A percentile compares a stretch with the other conserved stretches of the same genome.
These are phyloP conservation scores for Boletus pseudo-olivaceus DNA, from an alignment of 768 basidiomycete species.

Conservation along the genomic window DNA sequence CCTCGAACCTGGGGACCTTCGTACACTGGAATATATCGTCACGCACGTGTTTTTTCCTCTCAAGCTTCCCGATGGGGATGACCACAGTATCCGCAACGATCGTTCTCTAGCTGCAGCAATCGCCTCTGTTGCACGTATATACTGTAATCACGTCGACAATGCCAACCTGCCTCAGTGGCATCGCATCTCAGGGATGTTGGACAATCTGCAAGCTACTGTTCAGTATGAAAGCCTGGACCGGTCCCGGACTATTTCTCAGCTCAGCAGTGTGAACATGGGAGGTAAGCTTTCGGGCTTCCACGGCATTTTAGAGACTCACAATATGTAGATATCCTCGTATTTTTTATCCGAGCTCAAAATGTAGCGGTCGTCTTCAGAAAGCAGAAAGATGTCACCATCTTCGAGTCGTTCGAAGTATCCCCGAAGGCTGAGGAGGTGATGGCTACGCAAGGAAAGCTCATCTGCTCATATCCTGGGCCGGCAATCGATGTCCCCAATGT, in stretches of 20 bases:
- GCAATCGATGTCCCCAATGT: constrained; percentile 36
- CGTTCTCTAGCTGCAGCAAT: constrained; percentile 23
- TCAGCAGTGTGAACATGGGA: constrained; percentile 5
- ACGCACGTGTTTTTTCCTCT: constrained; percentile 45
- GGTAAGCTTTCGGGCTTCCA: background rate
- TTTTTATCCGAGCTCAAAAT: constrained; percentile 30
- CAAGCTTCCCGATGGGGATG: constrained; percentile 37
- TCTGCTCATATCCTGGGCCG: constrained; percentile 45
- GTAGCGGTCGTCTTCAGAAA: constrained; percentile 43
- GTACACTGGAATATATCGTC: constrained; percentile 30
- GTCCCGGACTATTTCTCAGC: constrained; percentile 3
- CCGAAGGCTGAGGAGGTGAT: constrained; percentile 36
- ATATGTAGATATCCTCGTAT: constrained; percentile 33
- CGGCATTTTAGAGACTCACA: background rate
- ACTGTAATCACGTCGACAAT: constrained; percentile 5
- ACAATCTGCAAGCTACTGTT: constrained; percentile 16
- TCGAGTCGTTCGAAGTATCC: constrained; percentile 38
- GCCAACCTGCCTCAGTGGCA: constrained; percentile 26
- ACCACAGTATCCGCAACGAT: constrained; percentile 26
- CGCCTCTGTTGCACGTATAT: constrained; percentile 18
- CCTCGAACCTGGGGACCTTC: background rate
- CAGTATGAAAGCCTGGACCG: constrained; percentile 12
- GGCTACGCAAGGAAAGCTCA: constrained; percentile 38
- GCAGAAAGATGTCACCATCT: constrained; percentile 24
- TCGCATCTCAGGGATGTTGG: constrained; percentile 30